Conservation (phyloP, 2,329 filamentous ascomycete genomes). For the Colletotrichum sp. region DNA sequence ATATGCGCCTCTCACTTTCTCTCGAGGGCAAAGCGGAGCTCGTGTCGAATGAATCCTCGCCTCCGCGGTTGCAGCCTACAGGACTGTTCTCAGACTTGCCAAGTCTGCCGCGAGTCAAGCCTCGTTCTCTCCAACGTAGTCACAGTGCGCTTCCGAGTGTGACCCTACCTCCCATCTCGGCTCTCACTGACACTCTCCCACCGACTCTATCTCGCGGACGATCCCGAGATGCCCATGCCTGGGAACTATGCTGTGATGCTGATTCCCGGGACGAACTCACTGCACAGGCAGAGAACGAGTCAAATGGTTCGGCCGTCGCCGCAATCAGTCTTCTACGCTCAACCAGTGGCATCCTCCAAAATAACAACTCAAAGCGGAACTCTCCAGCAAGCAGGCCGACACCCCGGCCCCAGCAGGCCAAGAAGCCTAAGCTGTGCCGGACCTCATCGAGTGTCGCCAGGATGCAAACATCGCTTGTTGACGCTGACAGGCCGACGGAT, state of each 20-base stretch:
- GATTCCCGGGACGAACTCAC: conserved; percentile 80
- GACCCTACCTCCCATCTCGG: conserved; percentile 62
- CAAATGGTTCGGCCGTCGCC: conserved; percentile 78
- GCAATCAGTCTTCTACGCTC: conserved; percentile 84
- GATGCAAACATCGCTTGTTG: conserved; percentile 50
- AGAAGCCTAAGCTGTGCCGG: conserved; percentile 68
- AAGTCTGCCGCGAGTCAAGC: conserved; percentile 51
- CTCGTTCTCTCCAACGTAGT: conserved; percentile 65
- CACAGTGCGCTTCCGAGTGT: conserved; percentile 69
- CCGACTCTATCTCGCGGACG: conserved; percentile 70
- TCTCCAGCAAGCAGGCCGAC: conserved; percentile 36
- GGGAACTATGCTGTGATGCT: conserved; percentile 89
- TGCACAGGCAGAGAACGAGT: conserved; percentile 81
- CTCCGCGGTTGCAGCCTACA: conserved; percentile 65
- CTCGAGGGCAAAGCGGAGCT: conserved; percentile 92
- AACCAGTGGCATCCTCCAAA: conserved; percentile 58
- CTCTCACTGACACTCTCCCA: conserved; percentile 57
- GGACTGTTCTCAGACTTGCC: conserved; percentile 52
- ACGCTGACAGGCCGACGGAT: background rate
- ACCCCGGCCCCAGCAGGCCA: conserved; percentile 44
- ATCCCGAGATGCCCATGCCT: conserved; percentile 85
- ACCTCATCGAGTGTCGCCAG: conserved; percentile 67
- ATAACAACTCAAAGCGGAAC: conserved; percentile 72
- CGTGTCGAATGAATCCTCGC: conserved; percentile 72
- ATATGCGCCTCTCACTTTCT: conserved; percentile 80